Evolutionary conservation across 1,284 basidiomycete genomes (phyloP).

Genomic region (Ustilago hordei): DNA sequence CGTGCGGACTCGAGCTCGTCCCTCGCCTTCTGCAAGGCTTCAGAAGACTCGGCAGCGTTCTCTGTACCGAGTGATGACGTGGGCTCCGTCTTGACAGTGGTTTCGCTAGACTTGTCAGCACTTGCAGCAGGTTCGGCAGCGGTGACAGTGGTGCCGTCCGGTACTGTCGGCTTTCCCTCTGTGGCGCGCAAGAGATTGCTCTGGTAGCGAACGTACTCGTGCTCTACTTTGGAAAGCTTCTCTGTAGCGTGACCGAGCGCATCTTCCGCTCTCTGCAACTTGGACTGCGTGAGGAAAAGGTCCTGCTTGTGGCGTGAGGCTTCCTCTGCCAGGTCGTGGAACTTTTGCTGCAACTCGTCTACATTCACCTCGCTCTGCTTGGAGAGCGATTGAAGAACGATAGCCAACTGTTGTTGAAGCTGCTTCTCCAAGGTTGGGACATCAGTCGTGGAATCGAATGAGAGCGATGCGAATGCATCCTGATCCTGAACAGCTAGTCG

Average conservation of each 20-base stretch:
- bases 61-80: conserved; percentile 5
- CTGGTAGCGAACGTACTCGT: conserved; percentile 52
- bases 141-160: conserved; percentile 21
- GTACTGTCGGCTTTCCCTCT: conserved; percentile 41
- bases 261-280: conserved; percentile 44
- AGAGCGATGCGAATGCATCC: conserved; percentile 21
- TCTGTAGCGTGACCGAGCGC: conserved; percentile 27
- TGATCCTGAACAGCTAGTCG: conserved; percentile 44
- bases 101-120: not conserved
- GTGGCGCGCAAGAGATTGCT: conserved; percentile 52
- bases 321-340: conserved; percentile 47
- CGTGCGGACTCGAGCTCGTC: conserved; percentile 38
- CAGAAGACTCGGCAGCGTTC: conserved; percentile 19
- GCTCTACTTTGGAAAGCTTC: conserved; percentile 47
- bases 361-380: conserved; percentile 45
- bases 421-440: conserved; percentile 27
- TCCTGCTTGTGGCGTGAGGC: conserved; percentile 50
- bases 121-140: conserved; percentile 15
- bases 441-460: conserved; percentile 23
- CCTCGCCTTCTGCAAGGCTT: conserved; percentile 33
- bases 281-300: conserved; percentile 50
- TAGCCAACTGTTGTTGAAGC: conserved; percentile 35
- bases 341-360: conserved; percentile 39
- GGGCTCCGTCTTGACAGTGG: conserved; percentile 18
- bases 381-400: conserved; percentile 42